A percentile compares a stretch with the other conserved stretches of the same genome.
These are phyloP conservation scores for Solanum hybrid DNA, from an alignment of 305 asterid genomes.

Conservation along the genomic window DNA sequence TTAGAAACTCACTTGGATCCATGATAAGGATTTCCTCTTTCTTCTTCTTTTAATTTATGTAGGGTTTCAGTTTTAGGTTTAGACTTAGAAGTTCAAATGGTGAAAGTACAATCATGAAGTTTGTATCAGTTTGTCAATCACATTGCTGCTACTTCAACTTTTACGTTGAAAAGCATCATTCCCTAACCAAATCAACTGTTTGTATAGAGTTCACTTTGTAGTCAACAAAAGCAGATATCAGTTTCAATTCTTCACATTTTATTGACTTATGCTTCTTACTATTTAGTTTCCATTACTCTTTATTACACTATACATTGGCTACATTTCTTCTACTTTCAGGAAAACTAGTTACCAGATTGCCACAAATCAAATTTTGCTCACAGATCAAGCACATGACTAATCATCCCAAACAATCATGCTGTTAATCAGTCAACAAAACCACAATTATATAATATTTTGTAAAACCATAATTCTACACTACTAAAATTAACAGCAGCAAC, in stretches of 20 bases:
- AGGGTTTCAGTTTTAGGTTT: neutral
- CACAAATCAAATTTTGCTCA: conserved; percentile 11
- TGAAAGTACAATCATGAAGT: neutral
- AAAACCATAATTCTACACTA: neutral
- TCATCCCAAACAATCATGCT: conserved; percentile 10
- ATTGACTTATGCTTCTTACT: neutral
- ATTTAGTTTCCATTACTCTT: neutral
- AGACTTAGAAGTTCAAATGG: neutral
- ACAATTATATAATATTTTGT: neutral
- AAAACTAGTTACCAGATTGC: neutral
- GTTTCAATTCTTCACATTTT: neutral
- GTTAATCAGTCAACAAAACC: conserved; percentile 8
- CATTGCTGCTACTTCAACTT: neutral
- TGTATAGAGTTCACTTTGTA: neutral
- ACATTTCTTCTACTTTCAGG: neutral
- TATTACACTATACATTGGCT: neutral
- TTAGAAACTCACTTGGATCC: neutral
- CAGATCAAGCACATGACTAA: neutral
- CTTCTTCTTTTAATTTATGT: neutral
- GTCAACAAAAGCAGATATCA: neutral
- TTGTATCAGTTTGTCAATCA: neutral
- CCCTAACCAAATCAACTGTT: neutral
- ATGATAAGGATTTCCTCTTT: neutral
- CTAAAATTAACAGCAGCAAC: neutral
- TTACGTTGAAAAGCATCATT: neutral